These are phyloP conservation scores for Dioszegia hungarica DNA, from an alignment of 768 basidiomycete species.

Conservation along the genomic window DNA sequence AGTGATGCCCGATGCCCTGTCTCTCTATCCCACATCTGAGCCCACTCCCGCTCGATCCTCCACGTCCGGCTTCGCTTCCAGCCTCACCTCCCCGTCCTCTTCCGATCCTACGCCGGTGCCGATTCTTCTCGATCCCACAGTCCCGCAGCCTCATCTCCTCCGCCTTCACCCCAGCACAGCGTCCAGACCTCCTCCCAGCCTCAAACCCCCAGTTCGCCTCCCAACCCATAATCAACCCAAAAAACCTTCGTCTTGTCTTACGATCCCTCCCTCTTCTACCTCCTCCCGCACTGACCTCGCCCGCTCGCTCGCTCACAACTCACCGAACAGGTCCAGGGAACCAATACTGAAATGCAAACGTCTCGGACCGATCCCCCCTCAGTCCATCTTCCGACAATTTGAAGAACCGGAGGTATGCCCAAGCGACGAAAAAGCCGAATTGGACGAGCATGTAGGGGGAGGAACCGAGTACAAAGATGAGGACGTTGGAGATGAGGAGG, in stretches of 20 bases:
- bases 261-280: not conserved
- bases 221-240: no score
- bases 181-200: no score
- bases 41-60: no score
- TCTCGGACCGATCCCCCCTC: slow-evolving; percentile 92
- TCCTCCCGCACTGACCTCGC: not conserved
- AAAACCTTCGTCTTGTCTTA: no score
- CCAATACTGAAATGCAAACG: slow-evolving; percentile 90
- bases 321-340: slow-evolving; percentile 95
- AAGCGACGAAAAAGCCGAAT: slow-evolving; percentile 97
- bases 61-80: not conserved
- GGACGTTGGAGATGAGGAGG: slow-evolving; percentile 77
- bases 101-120: no score
- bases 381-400: slow-evolving; percentile 67
- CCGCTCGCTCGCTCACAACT: slow-evolving; percentile 44
- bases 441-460: slow-evolving; percentile 60
- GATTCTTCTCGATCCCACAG: no score
- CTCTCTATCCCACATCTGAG: no score
- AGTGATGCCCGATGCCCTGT: no score
- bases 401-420: slow-evolving; percentile 95
- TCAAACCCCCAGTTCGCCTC: no score
- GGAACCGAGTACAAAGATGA: slow-evolving; percentile 38
- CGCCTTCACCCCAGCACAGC: no score
- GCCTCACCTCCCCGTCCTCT: no score
- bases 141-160: no score